Conservation (phyloP, 805 yeast species). For the Ogataea glucozyma region DNA sequence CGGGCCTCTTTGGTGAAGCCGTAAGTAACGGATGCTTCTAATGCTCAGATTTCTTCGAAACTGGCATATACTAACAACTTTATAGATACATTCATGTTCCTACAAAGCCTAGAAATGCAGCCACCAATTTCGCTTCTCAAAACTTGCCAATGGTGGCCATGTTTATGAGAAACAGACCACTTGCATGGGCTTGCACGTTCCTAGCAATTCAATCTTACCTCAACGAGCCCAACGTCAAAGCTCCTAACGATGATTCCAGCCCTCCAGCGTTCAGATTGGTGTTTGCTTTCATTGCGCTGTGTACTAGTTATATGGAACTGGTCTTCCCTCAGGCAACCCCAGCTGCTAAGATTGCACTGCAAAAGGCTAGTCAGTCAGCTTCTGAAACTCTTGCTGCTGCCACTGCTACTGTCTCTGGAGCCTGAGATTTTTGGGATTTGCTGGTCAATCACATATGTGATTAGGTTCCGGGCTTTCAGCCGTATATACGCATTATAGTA, state of each 20-base stretch:
- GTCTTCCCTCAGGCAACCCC: constrained; percentile 48
- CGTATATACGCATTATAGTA: constrained; percentile 2
- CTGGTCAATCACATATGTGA: constrained; percentile 4
- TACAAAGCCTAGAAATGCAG: constrained; percentile 45
- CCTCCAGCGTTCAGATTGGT: constrained; percentile 49
- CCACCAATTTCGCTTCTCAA: constrained; percentile 49
- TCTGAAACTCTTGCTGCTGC: constrained; percentile 12
- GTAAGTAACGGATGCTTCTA: constrained; percentile 17
- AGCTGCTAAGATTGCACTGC: constrained; percentile 25
- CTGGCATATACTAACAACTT: constrained; percentile 5
- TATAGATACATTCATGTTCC: constrained; percentile 48
- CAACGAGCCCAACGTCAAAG: constrained; percentile 37
- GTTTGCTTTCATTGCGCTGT: constrained; percentile 49
- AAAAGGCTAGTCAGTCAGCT: constrained; percentile 17
- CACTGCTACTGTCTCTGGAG: constrained; percentile 7
- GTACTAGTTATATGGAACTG: constrained; percentile 52
- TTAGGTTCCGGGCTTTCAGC: neutral
- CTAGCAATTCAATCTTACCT: constrained; percentile 52
- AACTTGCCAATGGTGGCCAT: constrained; percentile 64
- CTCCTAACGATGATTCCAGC: constrained; percentile 36
- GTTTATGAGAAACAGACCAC: constrained; percentile 57
- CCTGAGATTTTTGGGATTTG: constrained; percentile 1
- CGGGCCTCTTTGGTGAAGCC: constrained; percentile 32
- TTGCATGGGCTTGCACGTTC: constrained; percentile 57
- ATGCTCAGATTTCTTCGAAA: neutral